phyloP scores from a whole-genome alignment of 768 basidiomycete species.

The Suillus sp. region DNA sequence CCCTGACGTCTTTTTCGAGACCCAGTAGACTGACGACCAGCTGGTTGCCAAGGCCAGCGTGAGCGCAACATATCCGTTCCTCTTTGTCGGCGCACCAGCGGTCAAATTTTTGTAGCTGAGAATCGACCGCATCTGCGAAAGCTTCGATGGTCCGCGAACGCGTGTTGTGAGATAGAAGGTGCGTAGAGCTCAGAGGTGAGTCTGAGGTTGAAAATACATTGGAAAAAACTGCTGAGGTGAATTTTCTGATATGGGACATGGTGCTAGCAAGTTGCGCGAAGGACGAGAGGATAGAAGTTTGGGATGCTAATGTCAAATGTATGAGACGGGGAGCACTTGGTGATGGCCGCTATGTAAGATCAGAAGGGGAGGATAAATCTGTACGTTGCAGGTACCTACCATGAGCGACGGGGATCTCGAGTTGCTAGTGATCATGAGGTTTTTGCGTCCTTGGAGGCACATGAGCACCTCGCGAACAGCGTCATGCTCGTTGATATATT shows the following conservation, averaged over 20 bases:
- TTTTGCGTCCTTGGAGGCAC: slow-evolving; percentile 71
- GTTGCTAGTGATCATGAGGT: slow-evolving; percentile 50
- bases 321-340: slow-evolving; percentile 58
- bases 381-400: slow-evolving; percentile 20
- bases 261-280: slow-evolving; percentile 64
- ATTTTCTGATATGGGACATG: slow-evolving; percentile 62
- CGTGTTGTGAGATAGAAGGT: slow-evolving; percentile 27
- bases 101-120: slow-evolving; percentile 59
- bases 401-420: slow-evolving; percentile 37
- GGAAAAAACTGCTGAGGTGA: slow-evolving; percentile 52
- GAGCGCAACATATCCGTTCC: slow-evolving; percentile 63
- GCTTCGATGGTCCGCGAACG: slow-evolving; percentile 73
- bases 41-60: slow-evolving; percentile 45
- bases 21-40: slow-evolving; percentile 64
- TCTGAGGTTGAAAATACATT: slow-evolving; percentile 22
- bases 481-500: slow-evolving; percentile 72
- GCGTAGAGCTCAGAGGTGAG: slow-evolving; percentile 26
- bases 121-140: slow-evolving; percentile 73
- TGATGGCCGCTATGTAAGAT: slow-evolving; percentile 40
- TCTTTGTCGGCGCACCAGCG: slow-evolving; percentile 73
- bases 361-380: slow-evolving; percentile 1
- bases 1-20: slow-evolving; percentile 59
- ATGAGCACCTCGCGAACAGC: slow-evolving; percentile 78
- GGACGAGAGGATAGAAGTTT: slow-evolving; percentile 61
- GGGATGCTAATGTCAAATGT: slow-evolving; percentile 68